These are phyloP conservation scores for Narthecium ossifragum DNA, from an alignment of 106 monocot species.

Conservation along the genomic window DNA sequence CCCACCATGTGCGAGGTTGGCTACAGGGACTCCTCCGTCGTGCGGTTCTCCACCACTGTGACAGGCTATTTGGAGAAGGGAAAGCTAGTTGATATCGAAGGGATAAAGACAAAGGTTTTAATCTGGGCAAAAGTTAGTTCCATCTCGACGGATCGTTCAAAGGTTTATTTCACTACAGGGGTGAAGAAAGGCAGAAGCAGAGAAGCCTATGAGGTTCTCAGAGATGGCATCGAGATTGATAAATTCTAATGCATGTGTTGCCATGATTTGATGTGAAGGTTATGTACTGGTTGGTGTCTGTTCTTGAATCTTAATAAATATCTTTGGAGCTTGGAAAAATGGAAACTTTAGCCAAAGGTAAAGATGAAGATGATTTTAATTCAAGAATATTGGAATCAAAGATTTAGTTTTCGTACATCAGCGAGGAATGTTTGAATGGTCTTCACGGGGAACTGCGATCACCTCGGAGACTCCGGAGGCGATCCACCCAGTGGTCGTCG, in stretches of 20 bases:
- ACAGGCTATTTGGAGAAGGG: slow-evolving; percentile 84
- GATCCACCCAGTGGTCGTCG: slow-evolving; percentile 61
- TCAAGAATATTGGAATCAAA: not conserved
- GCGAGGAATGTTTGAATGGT: too few relatives aligned
- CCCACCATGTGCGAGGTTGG: slow-evolving; percentile 83
- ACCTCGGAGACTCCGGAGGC: slow-evolving; percentile 44
- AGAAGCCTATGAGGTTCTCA: slow-evolving; percentile 70
- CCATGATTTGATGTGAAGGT: too few relatives aligned
- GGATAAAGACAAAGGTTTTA: slow-evolving; percentile 82
- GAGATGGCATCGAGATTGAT: slow-evolving; percentile 59
- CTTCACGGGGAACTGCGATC: slow-evolving; percentile 14
- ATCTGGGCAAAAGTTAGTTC: slow-evolving; percentile 70
- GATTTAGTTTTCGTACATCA: not conserved
- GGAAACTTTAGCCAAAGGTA: too few relatives aligned
- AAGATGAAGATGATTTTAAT: not conserved
- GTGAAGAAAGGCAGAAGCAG: slow-evolving; percentile 69
- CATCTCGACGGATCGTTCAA: slow-evolving; percentile 61
- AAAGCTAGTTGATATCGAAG: slow-evolving; percentile 75
- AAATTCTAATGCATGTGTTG: slow-evolving; percentile 37
- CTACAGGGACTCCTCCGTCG: slow-evolving; percentile 76
- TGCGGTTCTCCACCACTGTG: slow-evolving; percentile 61
- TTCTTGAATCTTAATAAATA: too few relatives aligned
- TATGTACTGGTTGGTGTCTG: too few relatives aligned
- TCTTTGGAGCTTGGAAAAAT: too few relatives aligned
- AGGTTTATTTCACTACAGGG: slow-evolving; percentile 64